phyloP scores from a whole-genome alignment of 164 flowering plant species.

The Berberis thunbergii region DNA sequence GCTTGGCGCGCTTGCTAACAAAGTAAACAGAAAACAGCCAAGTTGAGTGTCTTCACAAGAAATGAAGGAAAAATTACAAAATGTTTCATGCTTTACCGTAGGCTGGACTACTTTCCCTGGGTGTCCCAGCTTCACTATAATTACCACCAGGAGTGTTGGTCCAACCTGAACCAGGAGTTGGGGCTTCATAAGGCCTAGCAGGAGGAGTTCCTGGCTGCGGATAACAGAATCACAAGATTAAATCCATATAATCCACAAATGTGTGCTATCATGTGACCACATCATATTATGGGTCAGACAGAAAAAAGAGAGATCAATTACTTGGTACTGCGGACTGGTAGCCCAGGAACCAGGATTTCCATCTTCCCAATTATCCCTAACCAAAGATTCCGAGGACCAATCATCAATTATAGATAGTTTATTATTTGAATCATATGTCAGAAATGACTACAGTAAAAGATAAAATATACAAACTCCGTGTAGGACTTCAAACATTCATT shows the following conservation, averaged over 20 bases:
- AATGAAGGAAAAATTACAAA: neutral
- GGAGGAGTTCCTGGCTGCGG: conserved; percentile 93
- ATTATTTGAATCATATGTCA: neutral
- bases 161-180: conserved; percentile 99
- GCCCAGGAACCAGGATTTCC: conserved; percentile 96
- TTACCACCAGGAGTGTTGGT: conserved; percentile 73
- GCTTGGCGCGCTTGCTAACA: conserved; percentile 92
- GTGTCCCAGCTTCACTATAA: conserved; percentile 93
- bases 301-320: conserved; percentile 13
- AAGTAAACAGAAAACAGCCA: neutral
- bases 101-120: conserved; percentile 66
- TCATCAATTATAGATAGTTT: neutral
- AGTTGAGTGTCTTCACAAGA: neutral
- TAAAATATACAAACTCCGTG: too few relatives aligned
- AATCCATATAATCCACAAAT: neutral
- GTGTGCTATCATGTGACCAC: neutral
- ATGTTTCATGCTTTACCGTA: conserved; percentile 43
- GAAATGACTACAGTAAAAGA: too few relatives aligned
- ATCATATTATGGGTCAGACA: too few relatives aligned
- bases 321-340: conserved; percentile 94
- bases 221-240: neutral
- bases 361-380: conserved; percentile 97
- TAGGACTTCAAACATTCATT: too few relatives aligned
- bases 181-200: conserved; percentile 84
- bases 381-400: neutral